phyloP scores from a whole-genome alignment of 305 asterid genomes.

The Fraxinus nigra region DNA sequence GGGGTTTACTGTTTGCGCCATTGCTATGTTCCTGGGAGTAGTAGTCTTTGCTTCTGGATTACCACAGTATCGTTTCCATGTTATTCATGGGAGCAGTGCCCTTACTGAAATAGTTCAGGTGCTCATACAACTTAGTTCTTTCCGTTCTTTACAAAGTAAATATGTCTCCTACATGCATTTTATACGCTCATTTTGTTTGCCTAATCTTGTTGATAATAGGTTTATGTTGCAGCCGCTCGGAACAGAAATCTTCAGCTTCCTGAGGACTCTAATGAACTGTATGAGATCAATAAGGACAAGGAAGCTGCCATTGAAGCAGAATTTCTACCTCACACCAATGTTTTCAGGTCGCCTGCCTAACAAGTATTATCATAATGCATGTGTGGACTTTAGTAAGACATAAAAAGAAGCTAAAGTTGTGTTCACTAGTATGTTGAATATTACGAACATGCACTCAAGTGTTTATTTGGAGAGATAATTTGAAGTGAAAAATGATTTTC shows the following conservation, averaged over 20 bases:
- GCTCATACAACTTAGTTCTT: background rate
- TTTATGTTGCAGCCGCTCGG: constrained; percentile 54
- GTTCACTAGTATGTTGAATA: background rate
- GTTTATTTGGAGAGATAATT: background rate
- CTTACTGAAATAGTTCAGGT: constrained; percentile 57
- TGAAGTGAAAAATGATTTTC: background rate
- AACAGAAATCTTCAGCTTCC: constrained; percentile 63
- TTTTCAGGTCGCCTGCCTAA: constrained; percentile 39
- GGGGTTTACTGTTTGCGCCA: constrained; percentile 50
- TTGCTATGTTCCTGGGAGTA: constrained; percentile 49
- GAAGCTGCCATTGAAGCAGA: constrained; percentile 44
- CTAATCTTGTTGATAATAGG: constrained; percentile 32
- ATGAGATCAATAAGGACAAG: constrained; percentile 43
- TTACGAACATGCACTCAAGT: background rate
- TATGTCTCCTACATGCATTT: background rate
- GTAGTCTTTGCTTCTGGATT: constrained; percentile 44
- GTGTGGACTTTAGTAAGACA: background rate
- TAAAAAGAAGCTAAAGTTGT: background rate
- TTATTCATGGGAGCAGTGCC: constrained; percentile 59
- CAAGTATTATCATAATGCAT: background rate
- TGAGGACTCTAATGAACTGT: constrained; percentile 39
- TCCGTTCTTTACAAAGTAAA: background rate
- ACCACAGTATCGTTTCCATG: constrained; percentile 53
- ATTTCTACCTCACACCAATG: constrained; percentile 51
- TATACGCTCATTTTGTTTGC: background rate